These are phyloP conservation scores for Allantophomopsis lycopodina DNA, from an alignment of 2,329 filamentous ascomycete genomes.

Conservation along the genomic window DNA sequence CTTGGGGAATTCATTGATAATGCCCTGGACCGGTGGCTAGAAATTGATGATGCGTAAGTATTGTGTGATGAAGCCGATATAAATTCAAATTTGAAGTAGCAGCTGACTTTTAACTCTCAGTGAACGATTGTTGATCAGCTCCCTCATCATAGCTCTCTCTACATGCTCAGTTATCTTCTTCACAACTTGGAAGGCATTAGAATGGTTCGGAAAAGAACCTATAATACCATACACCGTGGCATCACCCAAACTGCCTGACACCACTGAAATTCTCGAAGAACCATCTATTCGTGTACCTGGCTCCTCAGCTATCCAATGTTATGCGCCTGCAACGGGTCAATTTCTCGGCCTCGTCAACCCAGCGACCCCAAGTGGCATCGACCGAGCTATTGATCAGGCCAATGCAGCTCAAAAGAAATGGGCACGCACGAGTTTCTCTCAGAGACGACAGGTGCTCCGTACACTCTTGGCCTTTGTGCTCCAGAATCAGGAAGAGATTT, in stretches of 20 bases:
- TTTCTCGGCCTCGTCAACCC: conserved; percentile 70
- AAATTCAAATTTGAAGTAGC: neutral
- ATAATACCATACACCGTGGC: conserved; percentile 42
- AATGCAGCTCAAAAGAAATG: conserved; percentile 63
- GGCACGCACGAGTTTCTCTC: conserved; percentile 62
- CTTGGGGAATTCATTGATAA: neutral
- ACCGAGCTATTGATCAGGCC: conserved; percentile 63
- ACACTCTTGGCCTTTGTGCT: conserved; percentile 74
- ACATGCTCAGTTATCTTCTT: neutral
- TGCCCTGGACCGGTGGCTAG: neutral
- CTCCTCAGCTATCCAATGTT: conserved; percentile 64
- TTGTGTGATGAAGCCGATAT: neutral
- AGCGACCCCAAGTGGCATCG: conserved; percentile 62
- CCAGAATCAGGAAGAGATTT: conserved; percentile 80
- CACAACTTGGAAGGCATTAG: neutral
- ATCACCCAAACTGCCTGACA: conserved; percentile 41
- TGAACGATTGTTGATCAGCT: neutral
- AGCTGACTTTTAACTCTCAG: neutral
- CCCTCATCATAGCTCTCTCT: neutral
- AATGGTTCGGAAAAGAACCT: conserved; percentile 12
- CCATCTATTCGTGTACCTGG: conserved; percentile 38
- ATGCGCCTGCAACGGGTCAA: conserved; percentile 79
- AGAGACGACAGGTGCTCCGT: conserved; percentile 67
- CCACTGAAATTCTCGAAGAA: conserved; percentile 38
- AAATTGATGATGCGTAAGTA: neutral